phyloP scores from a whole-genome alignment of 257 asterid species.

The Hygrophila difformis region DNA sequence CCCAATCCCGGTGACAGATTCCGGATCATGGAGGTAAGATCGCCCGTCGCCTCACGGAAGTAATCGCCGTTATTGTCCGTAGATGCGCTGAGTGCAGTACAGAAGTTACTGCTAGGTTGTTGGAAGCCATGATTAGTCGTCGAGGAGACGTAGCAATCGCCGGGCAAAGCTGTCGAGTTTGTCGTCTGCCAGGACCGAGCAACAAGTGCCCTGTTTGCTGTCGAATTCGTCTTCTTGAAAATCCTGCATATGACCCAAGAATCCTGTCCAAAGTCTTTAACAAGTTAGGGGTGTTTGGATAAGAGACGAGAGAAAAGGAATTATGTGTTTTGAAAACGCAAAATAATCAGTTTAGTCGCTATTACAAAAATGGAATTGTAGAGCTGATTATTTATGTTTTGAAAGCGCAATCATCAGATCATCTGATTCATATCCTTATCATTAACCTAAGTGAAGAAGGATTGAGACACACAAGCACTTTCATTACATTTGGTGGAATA shows the following conservation, averaged over 20 bases:
- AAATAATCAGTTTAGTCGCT: too few relatives aligned
- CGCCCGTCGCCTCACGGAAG: slow-evolving; percentile 24
- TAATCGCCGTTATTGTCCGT: slow-evolving; percentile 20
- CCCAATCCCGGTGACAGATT: slow-evolving; percentile 20
- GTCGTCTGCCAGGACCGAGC: slow-evolving; percentile 41
- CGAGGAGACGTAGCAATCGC: slow-evolving; percentile 21
- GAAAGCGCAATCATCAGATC: too few relatives aligned
- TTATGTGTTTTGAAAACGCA: too few relatives aligned
- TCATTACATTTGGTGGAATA: slow-evolving; percentile 37
- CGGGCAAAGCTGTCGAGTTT: slow-evolving; percentile 29
- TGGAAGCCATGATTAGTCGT: slow-evolving; percentile 17
- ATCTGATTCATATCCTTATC: too few relatives aligned
- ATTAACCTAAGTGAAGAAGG: too few relatives aligned
- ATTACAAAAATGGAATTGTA: too few relatives aligned
- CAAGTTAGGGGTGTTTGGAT: too few relatives aligned
- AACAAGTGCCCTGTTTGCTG: slow-evolving; percentile 49
- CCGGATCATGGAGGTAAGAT: slow-evolving; percentile 30
- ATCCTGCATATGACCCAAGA: slow-evolving; percentile 83
- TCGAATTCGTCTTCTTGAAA: slow-evolving; percentile 53
- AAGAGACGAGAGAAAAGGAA: too few relatives aligned
- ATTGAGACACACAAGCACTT: too few relatives aligned
- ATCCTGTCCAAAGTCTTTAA: slow-evolving; percentile 32
- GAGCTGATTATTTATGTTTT: too few relatives aligned
- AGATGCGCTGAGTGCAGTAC: slow-evolving; percentile 17
- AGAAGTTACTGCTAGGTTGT: slow-evolving; percentile 20